phyloP scores from a whole-genome alignment of 805 yeast species.

The Yamadazyma phyllophila region DNA sequence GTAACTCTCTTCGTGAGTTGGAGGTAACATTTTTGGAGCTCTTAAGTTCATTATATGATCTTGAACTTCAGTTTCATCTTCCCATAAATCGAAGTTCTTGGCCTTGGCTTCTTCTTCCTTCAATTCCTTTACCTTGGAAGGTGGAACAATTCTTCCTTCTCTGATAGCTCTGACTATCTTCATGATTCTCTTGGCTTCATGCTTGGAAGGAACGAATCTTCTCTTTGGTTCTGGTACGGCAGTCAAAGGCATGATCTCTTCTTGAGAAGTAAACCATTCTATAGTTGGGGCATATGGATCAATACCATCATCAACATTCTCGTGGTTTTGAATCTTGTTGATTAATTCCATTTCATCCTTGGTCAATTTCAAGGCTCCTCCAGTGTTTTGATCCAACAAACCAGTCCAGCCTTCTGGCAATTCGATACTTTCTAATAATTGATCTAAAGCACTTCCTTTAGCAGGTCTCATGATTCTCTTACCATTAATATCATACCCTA shows the following conservation, averaged over 20 bases:
- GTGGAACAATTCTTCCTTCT: slow-evolving; percentile 89
- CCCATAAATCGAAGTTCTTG: slow-evolving; percentile 79
- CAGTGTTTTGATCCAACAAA: slow-evolving; percentile 84
- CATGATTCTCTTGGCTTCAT: slow-evolving; percentile 95
- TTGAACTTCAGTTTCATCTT: slow-evolving; percentile 45
- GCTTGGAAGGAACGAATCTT: slow-evolving; percentile 93
- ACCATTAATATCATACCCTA: slow-evolving; percentile 96
- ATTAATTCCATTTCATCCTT: slow-evolving; percentile 88
- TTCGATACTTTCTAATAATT: slow-evolving; percentile 84
- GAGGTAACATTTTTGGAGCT: slow-evolving; percentile 95
- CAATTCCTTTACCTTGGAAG: slow-evolving; percentile 52
- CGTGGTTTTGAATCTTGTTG: slow-evolving; percentile 79
- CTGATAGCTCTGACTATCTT: slow-evolving; percentile 94
- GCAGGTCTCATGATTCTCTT: slow-evolving; percentile 99
- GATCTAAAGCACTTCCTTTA: slow-evolving; percentile 90
- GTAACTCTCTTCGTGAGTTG: slow-evolving; percentile 93
- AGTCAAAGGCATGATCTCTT: slow-evolving; percentile 85
- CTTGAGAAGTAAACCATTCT: slow-evolving; percentile 90
- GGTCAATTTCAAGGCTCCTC: slow-evolving; percentile 75
- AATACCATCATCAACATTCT: slow-evolving; percentile 72
- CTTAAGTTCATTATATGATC: slow-evolving; percentile 90
- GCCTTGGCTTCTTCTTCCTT: slow-evolving; percentile 48
- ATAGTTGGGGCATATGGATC: slow-evolving; percentile 92
- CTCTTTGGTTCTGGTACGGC: slow-evolving; percentile 97
- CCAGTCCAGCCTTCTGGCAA: slow-evolving; percentile 99